Base-by-base conservation (phyloP, 108 stramenopile genomes). In the Pseudonitzschia delicatissima region DNA sequence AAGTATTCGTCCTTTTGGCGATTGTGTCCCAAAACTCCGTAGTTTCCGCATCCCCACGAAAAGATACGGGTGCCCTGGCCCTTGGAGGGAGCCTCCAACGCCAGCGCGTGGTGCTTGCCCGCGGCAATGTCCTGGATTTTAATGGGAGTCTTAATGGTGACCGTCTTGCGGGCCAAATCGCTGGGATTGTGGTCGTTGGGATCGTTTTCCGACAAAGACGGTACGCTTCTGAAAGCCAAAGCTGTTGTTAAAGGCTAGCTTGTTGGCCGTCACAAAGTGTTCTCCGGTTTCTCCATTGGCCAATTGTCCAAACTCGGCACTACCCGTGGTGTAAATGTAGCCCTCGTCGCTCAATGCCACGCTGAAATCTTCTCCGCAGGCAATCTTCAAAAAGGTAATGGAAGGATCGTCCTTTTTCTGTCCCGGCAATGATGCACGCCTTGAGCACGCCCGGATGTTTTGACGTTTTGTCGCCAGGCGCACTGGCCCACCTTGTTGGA, bases 211-310 rank as follows among this genome's bases (percentile, higher is more conserved):
- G n/a, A 83, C 80, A 73, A 87, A 92, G 27, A 72, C 57, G 37
- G 70, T 58, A 18, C 85, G 77, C 27, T 67, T 69, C 11, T 48
- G 45, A 70, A 95, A 92, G 32, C 86, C 89, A 27, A 73, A 72
- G 47, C 68, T 66, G 50, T 92, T 91, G 69, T 78, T 77, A 75
- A 82, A 95, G 23, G 79, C 87, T 21, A 92, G 59, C 42, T 88
- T 95, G 23, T 81, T 84, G 31, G 94, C 94, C 7, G 82, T 32
- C 23, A 95, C 68, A 58, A 95, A 87, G 68, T 91, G 85, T 72
- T 95, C 94, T 23, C 94, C 94, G 1, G 91, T 95, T 67, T 91
- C 90, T 28, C 94, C 94, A 52, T 91, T 92, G 13, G 87, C 94
- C 50, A 91, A 66, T 69, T 88, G 90, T 42, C 94, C 94, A 61